Evolutionary conservation across 768 basidiomycete genomes (phyloP).

Genomic region (Tricholoma matsutake): DNA sequence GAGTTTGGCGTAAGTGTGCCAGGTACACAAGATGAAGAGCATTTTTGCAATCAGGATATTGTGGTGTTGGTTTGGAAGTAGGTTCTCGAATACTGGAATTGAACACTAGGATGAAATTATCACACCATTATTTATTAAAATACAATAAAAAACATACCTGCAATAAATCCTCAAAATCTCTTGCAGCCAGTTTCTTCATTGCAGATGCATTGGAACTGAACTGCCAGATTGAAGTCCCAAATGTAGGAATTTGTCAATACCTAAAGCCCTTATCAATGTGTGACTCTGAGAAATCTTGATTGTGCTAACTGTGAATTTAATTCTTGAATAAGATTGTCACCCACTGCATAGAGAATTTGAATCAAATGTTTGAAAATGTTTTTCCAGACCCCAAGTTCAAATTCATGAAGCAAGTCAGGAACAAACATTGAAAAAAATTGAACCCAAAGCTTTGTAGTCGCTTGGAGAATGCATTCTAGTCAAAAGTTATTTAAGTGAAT

Average conservation of each 20-base stretch:
- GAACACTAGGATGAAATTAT: constrained; percentile 3
- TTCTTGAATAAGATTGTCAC: constrained; percentile 15
- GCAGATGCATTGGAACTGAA: constrained; percentile 22
- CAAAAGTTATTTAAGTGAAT: constrained; percentile 1
- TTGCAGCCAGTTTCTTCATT: constrained; percentile 19
- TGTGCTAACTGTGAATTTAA: constrained; percentile 22
- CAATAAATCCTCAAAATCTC: constrained; percentile 27
- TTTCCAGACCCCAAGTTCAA: constrained; percentile 40
- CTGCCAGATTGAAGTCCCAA: constrained; percentile 25
- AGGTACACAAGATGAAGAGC: constrained; percentile 5
- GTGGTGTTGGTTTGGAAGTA: constrained; percentile 5
- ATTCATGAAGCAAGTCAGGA: constrained; percentile 37
- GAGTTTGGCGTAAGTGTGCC: constrained; percentile 12
- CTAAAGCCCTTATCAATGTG: constrained; percentile 13
- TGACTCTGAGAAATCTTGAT: neutral
- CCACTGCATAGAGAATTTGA: constrained; percentile 25
- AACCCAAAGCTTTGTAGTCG: constrained; percentile 17
- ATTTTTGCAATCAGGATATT: constrained; percentile 4
- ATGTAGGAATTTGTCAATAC: constrained; percentile 28
- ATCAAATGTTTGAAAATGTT: constrained; percentile 33
- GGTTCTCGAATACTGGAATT: constrained; percentile 7
- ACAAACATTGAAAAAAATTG: constrained; percentile 25
- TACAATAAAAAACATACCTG: constrained; percentile 16
- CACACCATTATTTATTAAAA: neutral
- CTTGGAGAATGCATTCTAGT: constrained; percentile 34